Conservation (phyloP, 768 basidiomycete genomes). For the Kwoniella bestiolae region DNA sequence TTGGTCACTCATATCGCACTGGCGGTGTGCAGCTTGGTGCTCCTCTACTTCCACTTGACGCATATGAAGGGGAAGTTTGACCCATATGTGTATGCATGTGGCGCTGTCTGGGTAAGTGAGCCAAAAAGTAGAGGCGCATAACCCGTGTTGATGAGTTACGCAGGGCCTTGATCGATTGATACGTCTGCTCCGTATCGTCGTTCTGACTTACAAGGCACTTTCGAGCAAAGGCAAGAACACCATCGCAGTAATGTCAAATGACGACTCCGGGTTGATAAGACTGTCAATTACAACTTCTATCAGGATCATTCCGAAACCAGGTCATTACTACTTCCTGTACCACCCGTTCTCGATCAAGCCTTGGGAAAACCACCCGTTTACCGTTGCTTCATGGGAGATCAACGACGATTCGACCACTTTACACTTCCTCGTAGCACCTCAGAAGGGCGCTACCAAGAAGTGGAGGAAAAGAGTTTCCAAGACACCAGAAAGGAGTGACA, state of each 20-base stretch:
- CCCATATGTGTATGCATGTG: slow-evolving; percentile 32
- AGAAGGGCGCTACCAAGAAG: slow-evolving; percentile 26
- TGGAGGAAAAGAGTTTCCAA: slow-evolving; percentile 13
- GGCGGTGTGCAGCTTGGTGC: slow-evolving; percentile 25
- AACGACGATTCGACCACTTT: slow-evolving; percentile 8
- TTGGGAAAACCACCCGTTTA: slow-evolving; percentile 49
- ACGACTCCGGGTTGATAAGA: slow-evolving; percentile 24
- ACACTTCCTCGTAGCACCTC: slow-evolving; percentile 27
- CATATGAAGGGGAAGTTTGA: slow-evolving; percentile 34
- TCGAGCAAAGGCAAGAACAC: slow-evolving; percentile 13
- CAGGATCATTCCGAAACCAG: slow-evolving; percentile 26
- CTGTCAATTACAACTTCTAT: slow-evolving; percentile 22
- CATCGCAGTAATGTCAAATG: slow-evolving; percentile 6
- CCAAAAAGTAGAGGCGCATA: not conserved
- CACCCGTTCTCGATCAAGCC: slow-evolving; percentile 22
- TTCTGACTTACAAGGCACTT: slow-evolving; percentile 12
- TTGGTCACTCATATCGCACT: slow-evolving; percentile 35
- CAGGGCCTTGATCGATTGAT: slow-evolving; percentile 14
- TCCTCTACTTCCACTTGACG: slow-evolving; percentile 35
- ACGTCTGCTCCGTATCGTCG: slow-evolving; percentile 1
- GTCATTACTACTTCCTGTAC: slow-evolving; percentile 41
- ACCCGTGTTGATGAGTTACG: too few species aligned
- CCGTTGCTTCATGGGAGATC: slow-evolving; percentile 30
- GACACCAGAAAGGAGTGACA: not conserved
- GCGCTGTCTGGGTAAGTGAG: slow-evolving; percentile 36